These are phyloP conservation scores for Niebla homalea DNA, from an alignment of 495 filamentous ascomycete genomes.

Conservation along the genomic window DNA sequence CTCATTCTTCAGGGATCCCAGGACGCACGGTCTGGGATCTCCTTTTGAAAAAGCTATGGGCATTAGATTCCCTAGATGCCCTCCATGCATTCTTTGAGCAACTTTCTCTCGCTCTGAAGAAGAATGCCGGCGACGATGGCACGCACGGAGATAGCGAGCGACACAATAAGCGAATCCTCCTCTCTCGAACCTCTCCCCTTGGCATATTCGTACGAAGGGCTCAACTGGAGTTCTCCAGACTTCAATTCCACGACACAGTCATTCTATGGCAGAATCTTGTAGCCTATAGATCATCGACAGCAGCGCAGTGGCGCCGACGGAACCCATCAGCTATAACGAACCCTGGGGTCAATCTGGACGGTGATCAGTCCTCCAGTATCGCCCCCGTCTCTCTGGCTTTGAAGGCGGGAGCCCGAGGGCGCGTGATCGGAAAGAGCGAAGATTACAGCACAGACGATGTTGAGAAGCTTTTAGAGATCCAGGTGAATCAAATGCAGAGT, in stretches of 20 bases:
- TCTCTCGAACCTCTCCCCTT: conserved; percentile 60
- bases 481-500: conserved; percentile 79
- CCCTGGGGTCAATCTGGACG: conserved; percentile 52
- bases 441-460: conserved; percentile 67
- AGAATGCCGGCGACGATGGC: conserved; percentile 45
- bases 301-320: conserved; percentile 52
- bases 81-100: conserved; percentile 55
- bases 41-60: conserved; percentile 74
- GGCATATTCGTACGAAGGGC: conserved; percentile 72
- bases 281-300: conserved; percentile 63
- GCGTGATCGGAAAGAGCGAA: neutral
- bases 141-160: conserved; percentile 34
- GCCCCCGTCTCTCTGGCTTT: conserved; percentile 6
- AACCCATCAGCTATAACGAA: conserved; percentile 49
- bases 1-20: conserved; percentile 51
- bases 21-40: conserved; percentile 76
- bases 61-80: conserved; percentile 64
- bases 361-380: conserved; percentile 7
- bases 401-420: neutral
- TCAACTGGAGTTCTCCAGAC: conserved; percentile 61
- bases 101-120: conserved; percentile 43
- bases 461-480: conserved; percentile 72
- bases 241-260: conserved; percentile 65
- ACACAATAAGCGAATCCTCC: conserved; percentile 33
- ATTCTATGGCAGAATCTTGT: conserved; percentile 71